phyloP scores from a whole-genome alignment of 306 rosid genomes.

The Albizia julibrissin region DNA sequence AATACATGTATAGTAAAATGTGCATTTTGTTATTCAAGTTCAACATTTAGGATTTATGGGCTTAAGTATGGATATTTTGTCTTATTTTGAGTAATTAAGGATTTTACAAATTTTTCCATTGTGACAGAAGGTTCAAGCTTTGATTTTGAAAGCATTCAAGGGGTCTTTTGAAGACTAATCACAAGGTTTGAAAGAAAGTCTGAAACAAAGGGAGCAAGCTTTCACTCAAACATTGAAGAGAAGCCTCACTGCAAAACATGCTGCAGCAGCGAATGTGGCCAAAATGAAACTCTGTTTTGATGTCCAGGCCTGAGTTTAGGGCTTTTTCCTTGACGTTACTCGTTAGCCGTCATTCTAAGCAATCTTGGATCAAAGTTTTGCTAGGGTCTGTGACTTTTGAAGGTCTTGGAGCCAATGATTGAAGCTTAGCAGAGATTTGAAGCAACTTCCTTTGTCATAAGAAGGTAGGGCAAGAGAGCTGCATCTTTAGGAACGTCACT shows the following conservation, averaged over 20 bases:
- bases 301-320: not conserved
- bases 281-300: not conserved
- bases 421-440: too few relatives aligned
- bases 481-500: too few relatives aligned
- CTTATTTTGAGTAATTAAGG: not conserved
- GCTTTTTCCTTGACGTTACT: not conserved
- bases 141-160: not conserved
- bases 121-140: not conserved
- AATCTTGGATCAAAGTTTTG: not conserved
- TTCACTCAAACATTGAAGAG: not conserved
- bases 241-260: not conserved
- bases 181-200: not conserved
- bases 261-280: not conserved
- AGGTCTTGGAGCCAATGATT: not conserved
- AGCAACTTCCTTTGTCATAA: not conserved
- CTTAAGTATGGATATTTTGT: not conserved
- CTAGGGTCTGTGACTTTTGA: not conserved
- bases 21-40: not conserved
- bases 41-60: not conserved
- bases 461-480: too few relatives aligned
- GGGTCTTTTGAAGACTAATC: not conserved
- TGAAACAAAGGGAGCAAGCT: not conserved
- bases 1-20: too few relatives aligned
- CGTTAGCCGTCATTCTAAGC: not conserved
- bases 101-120: not conserved